Evolutionary conservation across 805 yeast species (phyloP).

Genomic region (Metschnikowia vanudenii): DNA sequence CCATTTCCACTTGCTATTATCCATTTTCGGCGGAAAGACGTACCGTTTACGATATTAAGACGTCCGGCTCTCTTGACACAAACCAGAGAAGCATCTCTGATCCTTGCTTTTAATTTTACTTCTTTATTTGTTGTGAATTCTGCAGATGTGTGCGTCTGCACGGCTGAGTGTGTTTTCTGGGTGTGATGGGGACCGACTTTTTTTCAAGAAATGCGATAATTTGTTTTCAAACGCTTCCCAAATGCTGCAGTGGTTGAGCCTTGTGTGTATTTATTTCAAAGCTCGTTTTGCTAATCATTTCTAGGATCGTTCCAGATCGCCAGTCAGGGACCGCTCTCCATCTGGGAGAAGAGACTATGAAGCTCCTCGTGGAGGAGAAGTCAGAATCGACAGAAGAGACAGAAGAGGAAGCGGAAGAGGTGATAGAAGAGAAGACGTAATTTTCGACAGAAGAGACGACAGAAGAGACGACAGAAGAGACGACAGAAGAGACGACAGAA

Average conservation of each 20-base stretch:
- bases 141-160: not conserved
- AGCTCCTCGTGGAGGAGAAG: conserved; percentile 20
- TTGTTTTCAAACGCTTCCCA: not conserved
- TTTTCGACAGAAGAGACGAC: conserved; percentile 24
- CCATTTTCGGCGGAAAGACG: no score
- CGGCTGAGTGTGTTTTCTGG: not conserved
- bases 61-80: not conserved
- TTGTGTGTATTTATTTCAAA: not conserved
- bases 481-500: conserved; percentile 20
- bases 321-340: conserved; percentile 32
- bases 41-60: not conserved
- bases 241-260: not conserved
- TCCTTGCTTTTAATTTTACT: not conserved
- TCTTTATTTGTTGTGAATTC: not conserved
- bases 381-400: conserved; percentile 17
- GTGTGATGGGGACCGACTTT: not conserved
- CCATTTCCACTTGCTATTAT: no score
- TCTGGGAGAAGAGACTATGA: conserved; percentile 35
- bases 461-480: conserved; percentile 19
- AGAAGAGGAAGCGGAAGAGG: conserved; percentile 15
- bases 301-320: conserved; percentile 30
- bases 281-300: conserved; percentile 10
- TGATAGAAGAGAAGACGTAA: conserved; percentile 28
- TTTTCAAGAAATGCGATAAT: not conserved
- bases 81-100: not conserved